phyloP scores from a whole-genome alignment of 139 green algal species.

The Closterium sp. region DNA sequence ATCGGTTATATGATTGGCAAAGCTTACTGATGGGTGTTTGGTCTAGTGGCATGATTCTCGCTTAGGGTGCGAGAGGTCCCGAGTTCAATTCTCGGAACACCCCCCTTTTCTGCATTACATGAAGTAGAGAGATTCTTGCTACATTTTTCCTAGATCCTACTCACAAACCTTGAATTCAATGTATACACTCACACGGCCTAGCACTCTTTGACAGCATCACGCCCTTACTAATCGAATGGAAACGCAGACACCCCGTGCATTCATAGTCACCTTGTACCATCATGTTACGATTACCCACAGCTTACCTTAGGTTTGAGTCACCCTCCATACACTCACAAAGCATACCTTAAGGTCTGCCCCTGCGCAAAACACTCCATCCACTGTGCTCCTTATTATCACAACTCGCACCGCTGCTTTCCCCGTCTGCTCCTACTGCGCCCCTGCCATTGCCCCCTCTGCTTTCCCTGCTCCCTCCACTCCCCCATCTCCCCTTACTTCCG shows the following conservation, averaged over 20 bases:
- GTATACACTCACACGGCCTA: no score
- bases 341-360: background rate
- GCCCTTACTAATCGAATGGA: no score
- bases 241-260: no score
- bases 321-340: background rate
- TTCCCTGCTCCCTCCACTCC: no score
- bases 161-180: no score
- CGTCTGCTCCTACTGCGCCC: background rate
- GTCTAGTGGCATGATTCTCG: background rate
- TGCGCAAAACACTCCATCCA: background rate
- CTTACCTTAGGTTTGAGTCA: background rate
- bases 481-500: background rate
- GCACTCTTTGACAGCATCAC: no score
- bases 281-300: background rate
- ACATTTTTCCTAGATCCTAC: no score
- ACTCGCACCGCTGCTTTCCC: background rate
- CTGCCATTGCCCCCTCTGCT: no score
- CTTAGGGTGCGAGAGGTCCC: background rate
- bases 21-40: background rate
- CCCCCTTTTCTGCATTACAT: no score
- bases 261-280: background rate
- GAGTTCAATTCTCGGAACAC: background rate
- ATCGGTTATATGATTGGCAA: no score
- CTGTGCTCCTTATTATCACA: background rate
- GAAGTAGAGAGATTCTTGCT: no score